Evolutionary conservation across 2,329 filamentous ascomycete genomes (phyloP).

Genomic region (Ophiosphaerella korrae): DNA sequence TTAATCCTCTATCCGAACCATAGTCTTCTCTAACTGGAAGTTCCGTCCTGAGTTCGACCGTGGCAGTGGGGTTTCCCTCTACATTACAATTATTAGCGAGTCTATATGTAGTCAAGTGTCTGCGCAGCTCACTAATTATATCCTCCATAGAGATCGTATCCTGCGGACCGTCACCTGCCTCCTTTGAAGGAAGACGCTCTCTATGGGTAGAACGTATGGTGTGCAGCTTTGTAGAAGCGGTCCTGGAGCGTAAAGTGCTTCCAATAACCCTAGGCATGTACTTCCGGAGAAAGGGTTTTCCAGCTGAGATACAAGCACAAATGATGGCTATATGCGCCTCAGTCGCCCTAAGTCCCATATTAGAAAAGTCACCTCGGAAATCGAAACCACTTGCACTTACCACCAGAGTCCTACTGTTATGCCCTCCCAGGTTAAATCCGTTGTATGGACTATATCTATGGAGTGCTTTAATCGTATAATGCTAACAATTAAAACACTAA

Average conservation of each 20-base stretch:
- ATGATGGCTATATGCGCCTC: conserved; percentile 1
- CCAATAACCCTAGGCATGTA: not conserved
- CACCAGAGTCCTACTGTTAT: not conserved
- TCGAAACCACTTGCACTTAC: conserved; percentile 1
- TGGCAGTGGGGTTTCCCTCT: not conserved
- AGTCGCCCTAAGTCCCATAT: not conserved
- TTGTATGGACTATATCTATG: not conserved
- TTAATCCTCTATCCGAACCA: conserved; percentile 1
- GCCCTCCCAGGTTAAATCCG: not conserved
- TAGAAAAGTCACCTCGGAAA: too few species aligned
- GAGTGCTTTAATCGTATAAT: conserved; percentile 1
- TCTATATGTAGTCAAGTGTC: conserved; percentile 3
- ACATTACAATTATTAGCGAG: not conserved
- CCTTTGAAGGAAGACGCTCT: conserved; percentile 2
- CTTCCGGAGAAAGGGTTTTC: conserved; percentile 2
- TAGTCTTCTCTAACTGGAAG: conserved; percentile 1
- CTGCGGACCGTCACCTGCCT: not conserved
- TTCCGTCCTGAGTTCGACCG: conserved; percentile 4
- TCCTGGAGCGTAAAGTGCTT: not conserved
- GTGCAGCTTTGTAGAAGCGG: not conserved
- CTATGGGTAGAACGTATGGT: conserved; percentile 2
- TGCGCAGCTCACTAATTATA: conserved; percentile 3
- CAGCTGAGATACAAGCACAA: conserved; percentile 1
- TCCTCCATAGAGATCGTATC: not conserved
- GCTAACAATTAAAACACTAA: conserved; percentile 1